A percentile compares a stretch with the other conserved stretches of the same genome.
Conservation (phyloP, 129 eudicot species). For the Calendula officinalis region DNA sequence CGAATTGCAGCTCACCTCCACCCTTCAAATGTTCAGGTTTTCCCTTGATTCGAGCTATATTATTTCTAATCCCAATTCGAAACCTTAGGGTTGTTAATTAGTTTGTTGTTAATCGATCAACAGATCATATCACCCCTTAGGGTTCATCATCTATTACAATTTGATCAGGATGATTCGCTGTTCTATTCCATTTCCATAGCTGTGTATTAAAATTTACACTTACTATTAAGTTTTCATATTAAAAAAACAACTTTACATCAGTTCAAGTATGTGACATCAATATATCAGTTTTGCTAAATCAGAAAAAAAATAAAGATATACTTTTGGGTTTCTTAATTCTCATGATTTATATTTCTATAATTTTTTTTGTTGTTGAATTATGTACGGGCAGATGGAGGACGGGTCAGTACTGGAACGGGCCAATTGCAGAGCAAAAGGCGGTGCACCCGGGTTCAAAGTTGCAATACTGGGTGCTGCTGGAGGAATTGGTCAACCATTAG, state of each 20-base stretch:
- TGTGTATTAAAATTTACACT: neutral
- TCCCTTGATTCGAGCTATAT: neutral
- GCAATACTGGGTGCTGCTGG: slow-evolving; percentile 98
- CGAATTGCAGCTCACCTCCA: slow-evolving; percentile 82
- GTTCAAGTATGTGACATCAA: too few relatives aligned
- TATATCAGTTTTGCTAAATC: neutral
- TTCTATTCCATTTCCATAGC: slow-evolving; percentile 1
- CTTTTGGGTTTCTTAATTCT: slow-evolving; percentile 5
- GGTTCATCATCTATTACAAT: slow-evolving; percentile 20
- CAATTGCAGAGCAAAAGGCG: slow-evolving; percentile 91
- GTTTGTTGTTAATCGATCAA: too few relatives aligned
- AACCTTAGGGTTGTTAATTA: too few relatives aligned
- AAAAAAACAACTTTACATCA: too few relatives aligned
- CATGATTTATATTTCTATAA: neutral
- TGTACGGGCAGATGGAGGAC: slow-evolving; percentile 43
- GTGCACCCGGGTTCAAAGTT: slow-evolving; percentile 86
- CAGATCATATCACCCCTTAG: neutral
- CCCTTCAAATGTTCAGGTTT: slow-evolving; percentile 65
- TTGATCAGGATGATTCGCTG: slow-evolving; percentile 11
- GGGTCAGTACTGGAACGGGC: slow-evolving; percentile 45
- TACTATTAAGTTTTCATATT: too few relatives aligned
- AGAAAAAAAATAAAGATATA: neutral
- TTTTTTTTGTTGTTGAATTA: neutral
- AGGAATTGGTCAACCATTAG: slow-evolving; percentile 89
- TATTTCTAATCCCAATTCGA: neutral